Evolutionary conservation across 2,329 filamentous ascomycete genomes (phyloP).

Genomic region (Bipolaris zeicola): DNA sequence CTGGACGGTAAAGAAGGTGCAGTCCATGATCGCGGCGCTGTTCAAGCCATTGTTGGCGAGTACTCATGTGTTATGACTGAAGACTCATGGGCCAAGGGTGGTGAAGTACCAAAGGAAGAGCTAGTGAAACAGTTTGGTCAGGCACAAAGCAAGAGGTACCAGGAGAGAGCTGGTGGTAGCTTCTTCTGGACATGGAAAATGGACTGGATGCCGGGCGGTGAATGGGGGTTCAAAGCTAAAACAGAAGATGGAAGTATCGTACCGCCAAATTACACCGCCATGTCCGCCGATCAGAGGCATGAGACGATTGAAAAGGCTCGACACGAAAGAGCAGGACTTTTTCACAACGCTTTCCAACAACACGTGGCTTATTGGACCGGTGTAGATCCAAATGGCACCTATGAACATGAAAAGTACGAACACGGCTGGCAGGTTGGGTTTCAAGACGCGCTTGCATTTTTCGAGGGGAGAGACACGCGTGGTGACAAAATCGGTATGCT

Average conservation of each 20-base stretch:
- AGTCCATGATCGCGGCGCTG: conserved; percentile 57
- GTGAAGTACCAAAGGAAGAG: conserved; percentile 44
- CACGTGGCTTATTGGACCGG: conserved; percentile 60
- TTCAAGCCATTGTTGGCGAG: conserved; percentile 61
- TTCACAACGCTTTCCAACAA: conserved; percentile 44
- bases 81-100: conserved; percentile 54
- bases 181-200: conserved; percentile 68
- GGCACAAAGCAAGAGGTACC: conserved; percentile 56
- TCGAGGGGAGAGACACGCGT: conserved; percentile 47
- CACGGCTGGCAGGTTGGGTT: conserved; percentile 63
- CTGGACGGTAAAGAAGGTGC: conserved; percentile 56
- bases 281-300: conserved; percentile 19
- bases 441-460: conserved; percentile 61
- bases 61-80: conserved; percentile 63
- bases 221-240: conserved; percentile 65
- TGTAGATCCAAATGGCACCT: conserved; percentile 51
- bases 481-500: conserved; percentile 61
- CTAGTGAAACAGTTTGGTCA: conserved; percentile 55
- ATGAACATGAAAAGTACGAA: conserved; percentile 61
- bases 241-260: conserved; percentile 51
- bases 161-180: conserved; percentile 57
- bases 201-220: conserved; percentile 66
- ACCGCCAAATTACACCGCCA: conserved; percentile 43
- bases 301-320: conserved; percentile 49
- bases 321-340: conserved; percentile 44